These are phyloP conservation scores for Volvox reticuliferus DNA, from an alignment of 139 green algal species.

Conservation along the genomic window DNA sequence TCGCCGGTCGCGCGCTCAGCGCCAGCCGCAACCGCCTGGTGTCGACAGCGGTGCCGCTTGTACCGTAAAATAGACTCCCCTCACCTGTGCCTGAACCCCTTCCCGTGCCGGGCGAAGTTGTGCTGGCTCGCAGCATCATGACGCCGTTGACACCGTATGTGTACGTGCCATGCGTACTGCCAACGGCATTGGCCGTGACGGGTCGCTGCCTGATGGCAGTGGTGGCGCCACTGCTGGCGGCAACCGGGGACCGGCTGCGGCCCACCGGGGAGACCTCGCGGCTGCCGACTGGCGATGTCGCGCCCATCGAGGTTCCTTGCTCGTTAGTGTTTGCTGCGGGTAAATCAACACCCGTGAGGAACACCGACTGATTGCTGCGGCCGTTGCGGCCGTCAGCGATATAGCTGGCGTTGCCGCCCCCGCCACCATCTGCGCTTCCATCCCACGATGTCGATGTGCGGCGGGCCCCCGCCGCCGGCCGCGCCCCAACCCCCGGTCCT, in stretches of 20 bases:
- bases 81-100: background rate
- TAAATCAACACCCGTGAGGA: constrained; percentile 7
- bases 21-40: constrained; percentile 35
- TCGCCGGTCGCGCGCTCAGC: constrained; percentile 31
- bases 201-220: background rate
- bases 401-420: background rate
- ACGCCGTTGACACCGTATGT: background rate
- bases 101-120: background rate
- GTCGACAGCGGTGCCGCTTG: background rate
- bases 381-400: background rate
- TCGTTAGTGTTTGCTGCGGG: background rate
- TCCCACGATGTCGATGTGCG: background rate
- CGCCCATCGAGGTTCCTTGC: background rate
- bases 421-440: background rate
- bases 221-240: background rate
- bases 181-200: background rate
- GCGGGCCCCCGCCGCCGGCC: background rate
- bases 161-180: background rate
- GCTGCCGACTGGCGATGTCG: background rate
- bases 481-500: background rate
- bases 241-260: background rate
- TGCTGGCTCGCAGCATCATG: background rate
- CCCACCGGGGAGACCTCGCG: background rate
- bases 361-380: background rate
- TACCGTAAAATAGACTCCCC: background rate